Evolutionary conservation across 129 eudicot genomes (phyloP).

Genomic region (Sambucus nigra): DNA sequence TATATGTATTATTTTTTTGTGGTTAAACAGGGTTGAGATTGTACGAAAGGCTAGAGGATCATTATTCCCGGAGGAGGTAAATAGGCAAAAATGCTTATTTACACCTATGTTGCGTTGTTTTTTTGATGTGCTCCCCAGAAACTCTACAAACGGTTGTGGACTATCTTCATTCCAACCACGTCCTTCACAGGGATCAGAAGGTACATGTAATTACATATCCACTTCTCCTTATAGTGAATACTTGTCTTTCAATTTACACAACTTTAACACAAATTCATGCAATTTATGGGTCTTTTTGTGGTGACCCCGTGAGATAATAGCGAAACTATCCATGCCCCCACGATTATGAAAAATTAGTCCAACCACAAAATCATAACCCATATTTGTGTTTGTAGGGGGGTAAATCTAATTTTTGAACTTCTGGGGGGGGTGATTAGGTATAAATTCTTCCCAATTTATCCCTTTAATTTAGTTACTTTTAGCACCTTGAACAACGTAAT

Average conservation of each 20-base stretch:
- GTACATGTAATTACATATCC: slow-evolving; percentile 19
- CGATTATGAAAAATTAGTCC: no score
- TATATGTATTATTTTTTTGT: slow-evolving; percentile 11
- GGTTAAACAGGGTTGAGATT: slow-evolving; percentile 53
- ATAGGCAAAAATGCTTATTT: not conserved
- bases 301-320: no score
- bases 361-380: no score
- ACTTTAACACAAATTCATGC: slow-evolving; percentile 9
- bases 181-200: slow-evolving; percentile 92
- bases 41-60: slow-evolving; percentile 69
- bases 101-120: slow-evolving; percentile 1
- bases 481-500: no score
- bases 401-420: no score
- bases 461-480: no score
- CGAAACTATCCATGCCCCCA: no score
- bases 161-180: slow-evolving; percentile 89
- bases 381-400: no score
- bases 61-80: slow-evolving; percentile 83
- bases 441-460: no score
- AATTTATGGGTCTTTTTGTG: no score
- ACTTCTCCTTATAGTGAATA: not conserved
- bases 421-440: no score
- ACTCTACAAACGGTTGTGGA: slow-evolving; percentile 95
- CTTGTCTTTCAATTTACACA: not conserved
- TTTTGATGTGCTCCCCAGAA: slow-evolving; percentile 33